These are phyloP conservation scores for Anisodus acutangulus DNA, from an alignment of 257 asterid genomes.

Conservation along the genomic window DNA sequence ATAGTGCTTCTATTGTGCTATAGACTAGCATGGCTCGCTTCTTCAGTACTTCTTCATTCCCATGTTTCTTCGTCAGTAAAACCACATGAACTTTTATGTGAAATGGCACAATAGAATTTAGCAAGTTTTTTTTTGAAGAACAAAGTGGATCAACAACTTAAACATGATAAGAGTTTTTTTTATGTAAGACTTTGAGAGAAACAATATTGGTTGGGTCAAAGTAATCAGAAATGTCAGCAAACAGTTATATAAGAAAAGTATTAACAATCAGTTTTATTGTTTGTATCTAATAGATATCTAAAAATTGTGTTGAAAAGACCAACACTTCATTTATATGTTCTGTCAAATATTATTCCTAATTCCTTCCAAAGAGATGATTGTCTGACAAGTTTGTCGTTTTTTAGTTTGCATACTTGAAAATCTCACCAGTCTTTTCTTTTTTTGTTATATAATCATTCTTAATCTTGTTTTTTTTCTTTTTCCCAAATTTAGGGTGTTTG, in stretches of 20 bases:
- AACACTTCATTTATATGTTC: not conserved
- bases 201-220: not conserved
- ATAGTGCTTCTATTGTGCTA: slow-evolving; percentile 19
- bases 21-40: not conserved
- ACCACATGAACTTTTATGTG: not conserved
- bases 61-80: not conserved
- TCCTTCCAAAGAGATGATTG: not conserved
- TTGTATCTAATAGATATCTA: not conserved
- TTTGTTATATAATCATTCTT: slow-evolving; percentile 15
- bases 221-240: not conserved
- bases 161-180: not conserved
- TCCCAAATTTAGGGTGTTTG: slow-evolving; percentile 54
- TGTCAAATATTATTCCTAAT: not conserved
- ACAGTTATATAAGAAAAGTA: not conserved
- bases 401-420: not conserved
- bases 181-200: not conserved
- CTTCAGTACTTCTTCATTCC: not conserved
- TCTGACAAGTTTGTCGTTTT: not conserved
- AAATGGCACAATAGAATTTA: not conserved
- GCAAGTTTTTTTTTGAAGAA: not conserved
- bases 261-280: not conserved
- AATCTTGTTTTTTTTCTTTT: not conserved
- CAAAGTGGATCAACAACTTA: slow-evolving; percentile 8
- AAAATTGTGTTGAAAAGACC: slow-evolving; percentile 8
- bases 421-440: not conserved